Base-by-base conservation (phyloP, 345 rosid genomes). In the Aquilaria malaccensis region DNA sequence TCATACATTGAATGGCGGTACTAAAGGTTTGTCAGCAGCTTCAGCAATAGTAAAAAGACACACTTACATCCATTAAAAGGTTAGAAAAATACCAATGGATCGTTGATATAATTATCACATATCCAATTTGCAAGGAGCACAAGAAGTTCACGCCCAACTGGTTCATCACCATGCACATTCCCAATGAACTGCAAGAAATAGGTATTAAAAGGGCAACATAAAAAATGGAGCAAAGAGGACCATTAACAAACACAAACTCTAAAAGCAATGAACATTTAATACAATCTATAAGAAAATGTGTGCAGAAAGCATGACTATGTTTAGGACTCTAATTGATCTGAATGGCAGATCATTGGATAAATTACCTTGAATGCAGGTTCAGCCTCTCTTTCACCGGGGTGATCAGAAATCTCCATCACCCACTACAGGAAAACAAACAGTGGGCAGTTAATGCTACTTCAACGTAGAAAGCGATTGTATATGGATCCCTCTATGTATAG, bases 331-430 rank as follows among this genome's bases (percentile, higher is more conserved):
- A 14, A 0, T 51, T 6, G 9, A 30, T 62, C 31, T 2, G 11
- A 52, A 49, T 50, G 15, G 37, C n/a, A 55, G 12, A 3, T 59
- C n/a, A 45, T 14, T 29, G 56, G 31, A 45, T 56, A 14, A 74
- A 13, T 74, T 67, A 90, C 99, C 96, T 94, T 90, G 73, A 94
- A 94, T 47, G 99, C 96, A 74, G 97, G 99, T 77, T 94, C 83
- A 62, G 89, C 83, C 78, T 94, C 97, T 72, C 77, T 82, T 69
- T 71, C 72, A 22, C 97, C 88, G 41, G 97, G 99, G 59, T 65
- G 84, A 83, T 90, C 96, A 50, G 97, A 94, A 50, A 94, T 90
- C 82, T 88, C 99, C 63, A 94, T 81, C 69, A 88, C 99, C 99
- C 90, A 88, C 99, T 94, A 63, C 22, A 68, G 33, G 49, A 62